Percentiles rank a stretch among this genome's conserved stretches.
Evolutionary conservation across 176 grass and related monocot species (phyloP).

Genomic region (Ensete glaucum): DNA sequence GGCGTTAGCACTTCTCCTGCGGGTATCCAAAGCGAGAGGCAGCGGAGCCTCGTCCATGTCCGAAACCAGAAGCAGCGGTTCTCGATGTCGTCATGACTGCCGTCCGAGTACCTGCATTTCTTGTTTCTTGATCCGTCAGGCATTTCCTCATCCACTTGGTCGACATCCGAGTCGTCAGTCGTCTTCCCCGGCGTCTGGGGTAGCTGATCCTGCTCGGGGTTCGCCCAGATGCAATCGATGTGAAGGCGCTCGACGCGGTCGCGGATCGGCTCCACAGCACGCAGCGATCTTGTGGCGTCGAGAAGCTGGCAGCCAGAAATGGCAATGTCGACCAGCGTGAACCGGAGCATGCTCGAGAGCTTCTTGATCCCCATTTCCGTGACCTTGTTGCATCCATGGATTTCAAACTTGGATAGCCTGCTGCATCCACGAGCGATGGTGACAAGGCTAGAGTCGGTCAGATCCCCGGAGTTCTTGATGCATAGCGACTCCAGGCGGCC

Average conservation of each 20-base stretch:
- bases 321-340: slow-evolving; percentile 60
- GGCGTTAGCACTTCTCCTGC: slow-evolving; percentile 69
- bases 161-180: slow-evolving; percentile 21
- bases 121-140: slow-evolving; percentile 42
- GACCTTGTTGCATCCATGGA: slow-evolving; percentile 51
- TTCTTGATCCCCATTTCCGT: slow-evolving; percentile 49
- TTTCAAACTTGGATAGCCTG: slow-evolving; percentile 48
- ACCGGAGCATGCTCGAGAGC: slow-evolving; percentile 28
- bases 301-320: slow-evolving; percentile 60
- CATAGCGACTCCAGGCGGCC: slow-evolving; percentile 59
- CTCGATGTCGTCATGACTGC: not conserved
- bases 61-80: slow-evolving; percentile 15
- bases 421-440: slow-evolving; percentile 67
- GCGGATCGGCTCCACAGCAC: slow-evolving; percentile 54
- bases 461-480: slow-evolving; percentile 69
- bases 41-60: slow-evolving; percentile 60
- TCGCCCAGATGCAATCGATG: slow-evolving; percentile 67
- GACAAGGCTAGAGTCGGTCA: slow-evolving; percentile 50
- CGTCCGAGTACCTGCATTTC: slow-evolving; percentile 47
- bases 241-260: slow-evolving; percentile 70
- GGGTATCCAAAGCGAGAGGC: slow-evolving; percentile 73
- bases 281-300: slow-evolving; percentile 36
- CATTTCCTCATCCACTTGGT: slow-evolving; percentile 29
- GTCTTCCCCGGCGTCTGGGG: slow-evolving; percentile 7
- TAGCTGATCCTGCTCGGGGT: slow-evolving; percentile 10